Percentiles rank a stretch among this genome's conserved stretches.
These are phyloP conservation scores for Capsaspora owczarzaki DNA, from an alignment of 78 protist species.

Conservation along the genomic window DNA sequence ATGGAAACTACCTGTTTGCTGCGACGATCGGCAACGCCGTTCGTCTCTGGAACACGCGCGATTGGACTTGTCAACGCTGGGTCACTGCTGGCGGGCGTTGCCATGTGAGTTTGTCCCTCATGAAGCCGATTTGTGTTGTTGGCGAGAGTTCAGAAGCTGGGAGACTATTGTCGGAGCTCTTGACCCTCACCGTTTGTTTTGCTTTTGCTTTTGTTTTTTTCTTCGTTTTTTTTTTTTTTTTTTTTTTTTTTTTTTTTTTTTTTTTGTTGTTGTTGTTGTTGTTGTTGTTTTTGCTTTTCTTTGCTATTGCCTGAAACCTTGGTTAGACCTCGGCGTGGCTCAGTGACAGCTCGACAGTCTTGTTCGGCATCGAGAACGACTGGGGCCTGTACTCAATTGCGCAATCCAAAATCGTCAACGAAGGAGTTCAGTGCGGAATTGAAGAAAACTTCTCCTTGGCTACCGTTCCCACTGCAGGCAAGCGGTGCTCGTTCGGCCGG, in stretches of 20 bases:
- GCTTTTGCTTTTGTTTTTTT: too few species aligned
- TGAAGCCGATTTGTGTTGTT: too few species aligned
- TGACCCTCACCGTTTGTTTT: too few species aligned
- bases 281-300: neutral
- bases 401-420: neutral
- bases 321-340: neutral
- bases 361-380: neutral
- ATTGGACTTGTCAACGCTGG: neutral
- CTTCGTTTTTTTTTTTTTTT: too few species aligned
- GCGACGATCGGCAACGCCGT: neutral
- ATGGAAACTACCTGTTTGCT: neutral
- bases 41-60: neutral
- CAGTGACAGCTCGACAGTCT: neutral
- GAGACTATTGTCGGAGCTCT: too few species aligned
- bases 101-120: neutral
- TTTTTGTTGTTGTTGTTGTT: too few species aligned
- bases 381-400: neutral
- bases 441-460: neutral
- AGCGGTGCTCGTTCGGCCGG: neutral
- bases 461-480: neutral
- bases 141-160: too few species aligned
- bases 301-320: neutral
- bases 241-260: too few species aligned
- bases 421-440: neutral
- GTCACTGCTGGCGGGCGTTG: neutral